Base-by-base conservation (phyloP, 371 early-diverging fungal species). In the Zopfochytrium polystomum region DNA sequence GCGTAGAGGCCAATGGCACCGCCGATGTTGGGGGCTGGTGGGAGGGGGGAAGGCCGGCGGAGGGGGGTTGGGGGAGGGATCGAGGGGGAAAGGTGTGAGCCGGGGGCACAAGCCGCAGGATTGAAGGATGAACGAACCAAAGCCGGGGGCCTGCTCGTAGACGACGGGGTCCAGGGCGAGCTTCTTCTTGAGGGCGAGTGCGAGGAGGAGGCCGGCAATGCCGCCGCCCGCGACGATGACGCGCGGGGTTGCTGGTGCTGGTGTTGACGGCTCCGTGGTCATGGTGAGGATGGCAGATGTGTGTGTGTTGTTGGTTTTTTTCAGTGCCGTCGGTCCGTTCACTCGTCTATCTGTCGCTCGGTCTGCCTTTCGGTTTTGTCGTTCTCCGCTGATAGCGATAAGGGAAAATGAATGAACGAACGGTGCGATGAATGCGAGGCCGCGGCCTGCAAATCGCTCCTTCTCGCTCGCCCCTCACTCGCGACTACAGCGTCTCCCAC, bases 1-100 rank as follows among this genome's bases (percentile, higher is more conserved):
- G 72, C 45, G 48, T 72, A 72, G 27, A 72, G 18, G 15, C 72
- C 72, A 25, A 72, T 72, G 4, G 72, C 72, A 18, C 72, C 72
- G 22, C 71, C 70, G 26, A 50, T 64, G 26, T 55, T 26, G 44
- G n/a, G 65, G 22, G 49, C 63, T 63, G 31, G n/a, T 32, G 4
- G 18, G 29, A 38, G 9, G 9, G 38, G 9, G 38, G 38, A n/a
- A 38, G 9, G 38, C 7, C n/a, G n/a, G n/a, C n/a, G n/a, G n/a
- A n/a, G n/a, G n/a, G n/a, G n/a, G n/a, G 59, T n/a, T 46, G 52
- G 15, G 22, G 25, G 5, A 25, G 34, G 33, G 9, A 25, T 13
- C 25, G 38, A 15, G 30, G 5, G 50, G 23, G 50, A 11, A 18
- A 38, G 7, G 55, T 7, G 22, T 27, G 33, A 34, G 38, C 20